Base-by-base conservation (phyloP, 2,329 filamentous ascomycete genomes). In the Monosporascus sp. region DNA sequence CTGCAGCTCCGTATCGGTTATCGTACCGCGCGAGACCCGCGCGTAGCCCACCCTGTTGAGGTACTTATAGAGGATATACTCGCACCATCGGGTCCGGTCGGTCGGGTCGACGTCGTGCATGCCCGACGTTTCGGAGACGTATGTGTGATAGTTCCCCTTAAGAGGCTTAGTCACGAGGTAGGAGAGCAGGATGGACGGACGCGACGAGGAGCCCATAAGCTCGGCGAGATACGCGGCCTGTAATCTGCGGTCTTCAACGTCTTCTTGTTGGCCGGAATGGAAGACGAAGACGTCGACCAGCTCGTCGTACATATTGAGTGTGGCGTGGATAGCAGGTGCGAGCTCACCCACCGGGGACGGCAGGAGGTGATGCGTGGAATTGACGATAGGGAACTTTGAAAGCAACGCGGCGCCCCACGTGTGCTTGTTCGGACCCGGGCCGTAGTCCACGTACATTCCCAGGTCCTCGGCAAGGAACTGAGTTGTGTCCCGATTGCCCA, bases 1-100 rank as follows among this genome's bases (percentile, higher is more conserved):
- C 78, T 99, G 94, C 52, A 99, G 78, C 73, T 99, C 94, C 2
- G 94, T 99, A 68, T 99, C 94, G 14, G 94, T 99, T 62, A 99
- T 97, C 2, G 90, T 95, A 62, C 86, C 85, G 62, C 94, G 81
- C 63, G 88, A 93, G 50, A 99, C 87, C 51, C 94, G 79, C 4
- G 94, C 94, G 68, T 99, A 99, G 1, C 90, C 93, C 0, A 88
- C 87, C 56, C 93, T 82, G 71, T 85, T 87, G 57, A 99, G 73
- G 14, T 85, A 85, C 77, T 97, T 97, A 79, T 90, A 99, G 25
- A 99, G 75, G 60, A 99, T 97, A 71, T 99, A 99, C 75, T 99
- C 93, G 75, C 94, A 99, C 94, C 94, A 99, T 52, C 94, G 80
- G 70, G 99, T 94, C 91, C 91, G 96, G 69, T 99, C 94, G 3